These are phyloP conservation scores for Lasiosphaeriaceae sp. DNA, from an alignment of 495 filamentous ascomycete species.

Conservation along the genomic window DNA sequence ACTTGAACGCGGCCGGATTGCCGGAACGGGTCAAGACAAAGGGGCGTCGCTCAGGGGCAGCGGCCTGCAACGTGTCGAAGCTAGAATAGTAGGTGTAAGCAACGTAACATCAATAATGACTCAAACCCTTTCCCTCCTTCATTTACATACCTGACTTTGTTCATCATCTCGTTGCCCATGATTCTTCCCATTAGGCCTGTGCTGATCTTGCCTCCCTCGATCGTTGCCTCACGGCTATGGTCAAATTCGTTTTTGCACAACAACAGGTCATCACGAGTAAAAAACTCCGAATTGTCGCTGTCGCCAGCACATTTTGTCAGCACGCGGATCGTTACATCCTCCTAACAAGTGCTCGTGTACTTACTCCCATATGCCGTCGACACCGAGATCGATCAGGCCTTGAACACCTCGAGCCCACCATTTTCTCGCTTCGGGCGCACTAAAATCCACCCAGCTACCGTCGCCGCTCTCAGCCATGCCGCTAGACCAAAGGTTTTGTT, in stretches of 20 bases:
- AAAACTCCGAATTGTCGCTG: conserved; percentile 75
- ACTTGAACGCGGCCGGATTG: conserved; percentile 63
- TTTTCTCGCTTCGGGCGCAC: conserved; percentile 52
- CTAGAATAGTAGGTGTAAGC: too few species aligned
- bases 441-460: conserved; percentile 68
- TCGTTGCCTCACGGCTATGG: conserved; percentile 24
- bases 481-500: conserved; percentile 62
- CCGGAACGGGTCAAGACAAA: conserved; percentile 66
- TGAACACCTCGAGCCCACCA: conserved; percentile 67
- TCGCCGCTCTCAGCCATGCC: conserved; percentile 64
- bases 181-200: conserved; percentile 27
- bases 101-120: too few species aligned
- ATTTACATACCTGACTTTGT: conserved; percentile 1
- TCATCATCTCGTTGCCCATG: conserved; percentile 42
- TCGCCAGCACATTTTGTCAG: neutral
- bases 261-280: conserved; percentile 54
- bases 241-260: conserved; percentile 55
- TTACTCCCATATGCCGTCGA: conserved; percentile 61
- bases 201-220: conserved; percentile 50
- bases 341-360: neutral
- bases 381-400: conserved; percentile 54
- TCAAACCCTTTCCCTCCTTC: too few species aligned
- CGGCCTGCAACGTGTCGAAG: conserved; percentile 56
- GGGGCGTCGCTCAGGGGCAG: conserved; percentile 52
- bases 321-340: neutral